phyloP scores from a whole-genome alignment of 176 grass and related monocot species.

The Oryza australiensis region DNA sequence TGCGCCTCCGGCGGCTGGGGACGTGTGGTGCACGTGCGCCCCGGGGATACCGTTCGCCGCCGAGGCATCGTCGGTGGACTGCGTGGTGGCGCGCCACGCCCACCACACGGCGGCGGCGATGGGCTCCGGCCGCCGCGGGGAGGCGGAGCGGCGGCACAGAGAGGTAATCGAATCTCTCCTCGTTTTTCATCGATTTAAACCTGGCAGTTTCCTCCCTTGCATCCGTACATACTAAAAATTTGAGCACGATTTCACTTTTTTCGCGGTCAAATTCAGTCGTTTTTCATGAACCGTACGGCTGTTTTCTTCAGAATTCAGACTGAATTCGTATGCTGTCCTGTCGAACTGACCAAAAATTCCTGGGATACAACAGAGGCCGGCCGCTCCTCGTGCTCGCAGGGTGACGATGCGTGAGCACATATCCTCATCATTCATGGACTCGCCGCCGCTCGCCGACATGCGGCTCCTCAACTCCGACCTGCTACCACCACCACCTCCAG shows the following conservation, averaged over 20 bases:
- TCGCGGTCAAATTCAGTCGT: conserved; percentile 1
- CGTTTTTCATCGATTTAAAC: background rate
- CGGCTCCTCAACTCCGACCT: conserved; percentile 40
- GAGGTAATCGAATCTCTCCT: conserved; percentile 51
- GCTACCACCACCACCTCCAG: conserved; percentile 27
- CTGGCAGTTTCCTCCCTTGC: background rate
- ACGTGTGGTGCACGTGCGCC: conserved; percentile 89
- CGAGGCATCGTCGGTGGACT: conserved; percentile 81
- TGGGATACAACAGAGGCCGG: conserved; percentile 39
- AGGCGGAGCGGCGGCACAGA: conserved; percentile 53
- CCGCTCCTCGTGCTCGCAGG: conserved; percentile 41
- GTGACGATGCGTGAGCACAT: conserved; percentile 69
- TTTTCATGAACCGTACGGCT: background rate
- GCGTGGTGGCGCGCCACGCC: conserved; percentile 63
- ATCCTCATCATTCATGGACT: conserved; percentile 47
- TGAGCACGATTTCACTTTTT: background rate
- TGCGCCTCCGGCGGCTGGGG: conserved; percentile 28
- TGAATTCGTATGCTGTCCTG: conserved; percentile 10
- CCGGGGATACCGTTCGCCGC: conserved; percentile 74
- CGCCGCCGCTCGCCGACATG: conserved; percentile 48
- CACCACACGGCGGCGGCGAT: conserved; percentile 19
- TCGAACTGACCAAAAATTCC: conserved; percentile 13
- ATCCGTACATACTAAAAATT: background rate
- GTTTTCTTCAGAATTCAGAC: conserved; percentile 32
- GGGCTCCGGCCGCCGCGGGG: conserved; percentile 28